These are phyloP conservation scores for Suillus subaureus DNA, from an alignment of 768 basidiomycete genomes.

Conservation along the genomic window DNA sequence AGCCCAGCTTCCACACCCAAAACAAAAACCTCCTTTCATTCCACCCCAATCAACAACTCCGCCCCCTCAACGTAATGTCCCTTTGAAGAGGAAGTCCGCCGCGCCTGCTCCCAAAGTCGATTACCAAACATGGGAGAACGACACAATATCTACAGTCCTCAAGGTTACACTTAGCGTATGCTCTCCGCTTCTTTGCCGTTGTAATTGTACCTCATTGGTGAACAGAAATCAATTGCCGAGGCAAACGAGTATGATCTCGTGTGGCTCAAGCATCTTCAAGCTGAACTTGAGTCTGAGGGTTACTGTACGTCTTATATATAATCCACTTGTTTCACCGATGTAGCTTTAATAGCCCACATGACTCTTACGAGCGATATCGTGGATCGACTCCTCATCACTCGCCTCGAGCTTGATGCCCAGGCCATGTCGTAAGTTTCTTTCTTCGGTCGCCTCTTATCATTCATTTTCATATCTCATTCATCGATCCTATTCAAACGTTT, in stretches of 20 bases:
- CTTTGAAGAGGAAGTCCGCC: slow-evolving; percentile 52
- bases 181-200: slow-evolving; percentile 13
- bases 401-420: slow-evolving; percentile 79
- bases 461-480: neutral
- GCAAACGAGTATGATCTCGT: slow-evolving; percentile 66
- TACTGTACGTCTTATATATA: slow-evolving; percentile 36
- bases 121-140: slow-evolving; percentile 71
- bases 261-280: slow-evolving; percentile 79
- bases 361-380: slow-evolving; percentile 58
- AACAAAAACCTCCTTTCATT: slow-evolving; percentile 25
- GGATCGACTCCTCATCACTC: slow-evolving; percentile 81
- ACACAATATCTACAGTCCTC: slow-evolving; percentile 66
- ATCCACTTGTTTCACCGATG: slow-evolving; percentile 2
- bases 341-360: slow-evolving; percentile 32
- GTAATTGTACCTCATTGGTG: slow-evolving; percentile 12
- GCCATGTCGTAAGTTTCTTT: slow-evolving; percentile 60
- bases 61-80: slow-evolving; percentile 35
- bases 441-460: neutral
- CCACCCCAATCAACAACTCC: slow-evolving; percentile 32
- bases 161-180: slow-evolving; percentile 80
- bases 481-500: slow-evolving; percentile 5
- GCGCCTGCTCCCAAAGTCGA: slow-evolving; percentile 47
- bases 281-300: slow-evolving; percentile 68
- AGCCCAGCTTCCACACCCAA: slow-evolving; percentile 40
- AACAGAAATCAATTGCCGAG: slow-evolving; percentile 60